Base-by-base conservation (phyloP, 23 red algal genomes). In the Gracilariopsis chorda region DNA sequence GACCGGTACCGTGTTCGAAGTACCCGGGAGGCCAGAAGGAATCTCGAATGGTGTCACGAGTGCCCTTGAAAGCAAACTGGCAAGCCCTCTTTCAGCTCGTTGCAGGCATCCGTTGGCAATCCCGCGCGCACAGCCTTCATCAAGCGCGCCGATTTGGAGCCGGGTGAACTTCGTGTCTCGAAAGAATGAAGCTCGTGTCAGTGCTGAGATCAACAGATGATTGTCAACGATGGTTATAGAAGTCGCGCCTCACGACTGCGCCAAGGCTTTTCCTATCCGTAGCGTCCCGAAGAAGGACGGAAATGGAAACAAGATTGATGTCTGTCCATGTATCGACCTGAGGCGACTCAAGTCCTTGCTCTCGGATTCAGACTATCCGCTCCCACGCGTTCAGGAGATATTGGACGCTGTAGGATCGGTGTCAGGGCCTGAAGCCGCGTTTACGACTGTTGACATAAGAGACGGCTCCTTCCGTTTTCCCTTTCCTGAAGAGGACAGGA, bases 121-220 rank as follows among this genome's bases (percentile, higher is more conserved):
- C 1, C 46, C 55, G 1, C 74, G 1, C 2, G 46, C 55, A 6
- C n/a, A 21, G n/a, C 74, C 74, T 7, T 1, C 74, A 28, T 32
- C 9, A 17, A 19, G 17, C 1, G 49, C 74, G 2, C 32, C 30
- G 1, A 79, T 79, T 14, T 79, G 74, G 43, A 56, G 7, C 2
- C 39, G 74, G 1, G 74, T 79, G 21, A 79, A 79, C 46, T 79
- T 79, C 28, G 74, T 79, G n/a, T 79, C 46, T 1, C 49, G 33
- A 48, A 79, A 79, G 46, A 32, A 79, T 48, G 46, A 79, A 8
- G 6, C 1, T 17, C 45, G 14, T 1, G 74, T 52, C 43, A 35
- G 14, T 1, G 45, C 45, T 4, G 46, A 79, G 46, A 79, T 79
- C 41, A 11, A 7, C 7, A 42, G 74, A 1, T 51, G 74, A 48